A percentile compares a stretch with the other conserved stretches of the same genome.
phyloP scores from a whole-genome alignment of 2,329 filamentous ascomycete genomes.

The Sporothrix euskadiensis region DNA sequence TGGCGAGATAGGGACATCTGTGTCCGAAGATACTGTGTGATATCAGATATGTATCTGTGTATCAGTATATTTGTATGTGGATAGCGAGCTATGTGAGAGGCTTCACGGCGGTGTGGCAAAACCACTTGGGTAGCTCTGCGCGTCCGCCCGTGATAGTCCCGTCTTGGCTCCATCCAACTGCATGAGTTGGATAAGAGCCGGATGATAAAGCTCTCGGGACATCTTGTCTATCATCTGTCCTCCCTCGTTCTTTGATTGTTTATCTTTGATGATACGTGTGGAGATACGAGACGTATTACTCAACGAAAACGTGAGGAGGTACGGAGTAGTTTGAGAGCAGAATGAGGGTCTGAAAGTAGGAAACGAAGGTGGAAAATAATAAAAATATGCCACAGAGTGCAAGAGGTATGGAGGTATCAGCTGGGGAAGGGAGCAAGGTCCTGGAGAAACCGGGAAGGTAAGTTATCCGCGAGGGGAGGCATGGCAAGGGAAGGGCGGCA shows the following conservation, averaged over 20 bases:
- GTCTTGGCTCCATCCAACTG: background rate
- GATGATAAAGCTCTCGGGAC: background rate
- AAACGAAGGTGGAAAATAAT: background rate
- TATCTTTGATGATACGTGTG: background rate
- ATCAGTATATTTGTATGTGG: background rate
- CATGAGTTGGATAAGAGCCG: background rate
- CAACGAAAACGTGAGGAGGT: background rate
- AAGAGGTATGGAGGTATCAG: background rate
- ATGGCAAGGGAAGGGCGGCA: background rate
- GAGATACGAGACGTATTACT: background rate
- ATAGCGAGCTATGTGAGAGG: background rate
- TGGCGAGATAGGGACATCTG: background rate
- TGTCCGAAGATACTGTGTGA: background rate
- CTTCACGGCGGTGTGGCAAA: background rate
- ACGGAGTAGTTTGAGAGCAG: background rate
- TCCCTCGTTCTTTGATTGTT: background rate
- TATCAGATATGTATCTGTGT: background rate
- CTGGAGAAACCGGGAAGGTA: background rate
- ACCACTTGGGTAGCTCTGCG: background rate
- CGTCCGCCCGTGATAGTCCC: background rate
- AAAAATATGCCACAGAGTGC: background rate
- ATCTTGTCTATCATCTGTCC: background rate
- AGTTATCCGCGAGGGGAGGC: background rate
- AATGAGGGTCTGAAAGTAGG: background rate
- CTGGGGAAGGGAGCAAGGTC: background rate